Percentiles rank a stretch among this genome's conserved stretches.
Evolutionary conservation across 805 yeast species (phyloP).

Genomic region (Candida andamanensis): DNA sequence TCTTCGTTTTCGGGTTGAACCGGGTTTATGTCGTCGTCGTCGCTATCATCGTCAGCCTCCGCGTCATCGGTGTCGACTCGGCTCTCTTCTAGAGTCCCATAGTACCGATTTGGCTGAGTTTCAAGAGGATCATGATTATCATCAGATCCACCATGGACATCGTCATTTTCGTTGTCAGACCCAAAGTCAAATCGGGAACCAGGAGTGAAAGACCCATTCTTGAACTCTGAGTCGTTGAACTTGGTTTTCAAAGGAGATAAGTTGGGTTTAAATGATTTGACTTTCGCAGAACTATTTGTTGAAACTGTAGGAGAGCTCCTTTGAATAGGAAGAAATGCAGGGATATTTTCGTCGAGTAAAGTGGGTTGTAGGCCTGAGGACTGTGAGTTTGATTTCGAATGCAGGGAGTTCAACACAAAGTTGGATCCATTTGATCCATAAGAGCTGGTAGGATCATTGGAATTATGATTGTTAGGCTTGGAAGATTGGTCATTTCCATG

Average conservation of each 20-base stretch:
- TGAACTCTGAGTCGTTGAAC: conserved; percentile 17
- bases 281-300: conserved; percentile 25
- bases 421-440: background rate
- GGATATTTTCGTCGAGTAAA: background rate
- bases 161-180: conserved; percentile 10
- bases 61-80: conserved; percentile 9
- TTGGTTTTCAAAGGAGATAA: conserved; percentile 34
- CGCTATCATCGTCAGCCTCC: conserved; percentile 23
- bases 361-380: too few relatives aligned
- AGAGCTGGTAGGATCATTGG: conserved; percentile 3
- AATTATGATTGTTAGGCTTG: conserved; percentile 20
- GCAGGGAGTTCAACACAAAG: conserved; percentile 1
- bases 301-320: conserved; percentile 26
- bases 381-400: conserved; percentile 11
- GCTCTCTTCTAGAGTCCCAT: too few relatives aligned
- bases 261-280: conserved; percentile 31
- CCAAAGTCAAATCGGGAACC: conserved; percentile 13
- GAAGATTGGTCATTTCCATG: too few relatives aligned
- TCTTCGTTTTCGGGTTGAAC: conserved; percentile 65
- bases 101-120: too few relatives aligned
- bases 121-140: too few relatives aligned
- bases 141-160: conserved; percentile 4
- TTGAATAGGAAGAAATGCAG: conserved; percentile 20
- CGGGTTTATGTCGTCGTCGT: conserved; percentile 19
- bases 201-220: conserved; percentile 9